Conservation (phyloP, 306 rosid genomes). For the Cicer arietinum region DNA sequence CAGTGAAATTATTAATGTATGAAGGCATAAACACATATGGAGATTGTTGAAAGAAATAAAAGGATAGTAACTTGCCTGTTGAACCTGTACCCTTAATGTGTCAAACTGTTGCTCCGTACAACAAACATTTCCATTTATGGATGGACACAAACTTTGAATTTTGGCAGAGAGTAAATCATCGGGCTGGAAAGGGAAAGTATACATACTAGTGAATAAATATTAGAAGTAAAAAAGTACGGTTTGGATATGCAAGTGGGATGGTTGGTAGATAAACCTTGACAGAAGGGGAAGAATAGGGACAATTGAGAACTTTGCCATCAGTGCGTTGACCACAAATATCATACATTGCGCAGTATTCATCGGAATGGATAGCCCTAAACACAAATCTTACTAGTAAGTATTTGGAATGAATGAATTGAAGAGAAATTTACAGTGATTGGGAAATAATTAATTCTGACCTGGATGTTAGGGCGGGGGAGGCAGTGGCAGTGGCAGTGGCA, state of each 20-base stretch:
- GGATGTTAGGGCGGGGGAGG: too few species aligned
- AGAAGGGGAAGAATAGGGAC: conserved; percentile 83
- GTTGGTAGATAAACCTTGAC: conserved; percentile 56
- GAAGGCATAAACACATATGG: background rate
- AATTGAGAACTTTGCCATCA: conserved; percentile 87
- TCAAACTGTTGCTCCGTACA: conserved; percentile 86
- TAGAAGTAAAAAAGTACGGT: background rate
- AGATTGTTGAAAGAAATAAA: background rate
- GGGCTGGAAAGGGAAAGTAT: conserved; percentile 61
- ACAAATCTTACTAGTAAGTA: background rate
- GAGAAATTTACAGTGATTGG: too few species aligned
- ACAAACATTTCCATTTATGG: conserved; percentile 82
- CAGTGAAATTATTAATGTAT: background rate
- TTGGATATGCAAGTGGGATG: background rate
- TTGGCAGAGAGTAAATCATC: conserved; percentile 81
- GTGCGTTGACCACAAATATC: conserved; percentile 87
- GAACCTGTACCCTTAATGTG: conserved; percentile 83
- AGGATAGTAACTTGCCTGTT: conserved; percentile 66
- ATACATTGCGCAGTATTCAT: conserved; percentile 94
- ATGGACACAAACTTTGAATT: conserved; percentile 92
- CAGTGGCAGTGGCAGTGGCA: too few species aligned
- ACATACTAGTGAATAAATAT: background rate
- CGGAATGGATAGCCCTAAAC: conserved; percentile 65
- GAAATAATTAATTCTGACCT: too few species aligned
- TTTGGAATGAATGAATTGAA: background rate